Evolutionary conservation across 441 rosid genomes (phyloP), one percentile per base, ranked within the genome.

Genomic region (Capsella rubella): DNA sequence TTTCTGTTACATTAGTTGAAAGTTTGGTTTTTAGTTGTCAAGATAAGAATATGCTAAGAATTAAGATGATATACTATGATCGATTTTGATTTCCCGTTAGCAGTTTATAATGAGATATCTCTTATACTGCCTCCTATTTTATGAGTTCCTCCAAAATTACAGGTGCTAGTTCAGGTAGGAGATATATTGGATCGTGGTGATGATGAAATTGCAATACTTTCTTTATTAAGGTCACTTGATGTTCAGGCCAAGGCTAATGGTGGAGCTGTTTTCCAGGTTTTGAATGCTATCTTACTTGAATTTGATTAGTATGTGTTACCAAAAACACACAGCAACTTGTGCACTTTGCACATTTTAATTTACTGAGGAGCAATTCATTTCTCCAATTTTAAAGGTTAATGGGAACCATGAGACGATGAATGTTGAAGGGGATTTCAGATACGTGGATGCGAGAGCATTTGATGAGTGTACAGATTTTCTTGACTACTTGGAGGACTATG

Each of bases 321-420:
- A 21, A 21, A 21, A 21, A 21, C 25, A 21, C 25, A 21, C 25
- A 21, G 43, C 66, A 34, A 4, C 43, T 15, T 34, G 37, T 57
- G 9, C 45, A 15, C 14, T 8, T 32, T n/a, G 27, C 25, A 9
- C 55, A 27, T 27, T 18, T 37, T 37, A 4, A 42, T 10, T 16
- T 9, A 3, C 16, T 59, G 4, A 8, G 34, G 34, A 34, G 42
- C 32, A 64, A 56, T 34, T 68, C 9, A 37, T 37, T 34, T 50
- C 37, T 64, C 14, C 71, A 52, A 51, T 72, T 29, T 50, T 32
- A 10, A 32, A 89, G 96, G 85, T 94, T 49, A 90, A 90, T 71
- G 99, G 99, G 76, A 94, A 94, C 75, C 97, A 94, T 31, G 97
- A 92, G 86, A 94, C 93, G 5, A 90, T 92, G 90, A 94, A 87